Conservation (phyloP, 2,329 filamentous ascomycete species). For the Diplodia seriata region DNA sequence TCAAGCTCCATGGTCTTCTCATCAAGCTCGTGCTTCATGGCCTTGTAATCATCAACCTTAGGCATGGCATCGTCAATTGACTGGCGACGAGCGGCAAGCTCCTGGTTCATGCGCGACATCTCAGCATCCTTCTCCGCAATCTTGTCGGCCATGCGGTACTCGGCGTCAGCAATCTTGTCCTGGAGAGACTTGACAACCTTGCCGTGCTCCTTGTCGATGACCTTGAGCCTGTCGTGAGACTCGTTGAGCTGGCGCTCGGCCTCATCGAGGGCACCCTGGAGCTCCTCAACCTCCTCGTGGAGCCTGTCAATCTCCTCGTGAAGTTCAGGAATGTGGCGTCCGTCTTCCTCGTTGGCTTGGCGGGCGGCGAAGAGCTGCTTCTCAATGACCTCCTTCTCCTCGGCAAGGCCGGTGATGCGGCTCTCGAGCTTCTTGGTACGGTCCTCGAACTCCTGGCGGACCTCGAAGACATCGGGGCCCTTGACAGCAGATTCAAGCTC, state of each 20-base stretch:
- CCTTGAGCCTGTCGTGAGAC: conserved; percentile 24
- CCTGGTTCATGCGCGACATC: conserved; percentile 32
- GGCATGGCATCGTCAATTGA: conserved; percentile 31
- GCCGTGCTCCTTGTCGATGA: conserved; percentile 21
- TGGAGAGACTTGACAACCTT: conserved; percentile 31
- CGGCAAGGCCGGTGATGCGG: conserved; percentile 27
- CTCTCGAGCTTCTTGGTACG: conserved; percentile 22
- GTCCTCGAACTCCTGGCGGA: conserved; percentile 32
- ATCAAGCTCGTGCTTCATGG: conserved; percentile 27
- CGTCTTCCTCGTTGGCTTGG: conserved; percentile 30
- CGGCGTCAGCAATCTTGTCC: conserved; percentile 30
- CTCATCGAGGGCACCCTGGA: conserved; percentile 24
- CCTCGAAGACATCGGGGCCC: conserved; percentile 27
- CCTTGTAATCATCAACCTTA: conserved; percentile 29
- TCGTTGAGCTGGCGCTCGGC: conserved; percentile 26
- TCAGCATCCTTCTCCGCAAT: conserved; percentile 30
- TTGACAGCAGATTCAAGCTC: conserved; percentile 28
- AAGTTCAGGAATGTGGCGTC: conserved; percentile 21
- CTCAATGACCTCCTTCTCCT: conserved; percentile 31
- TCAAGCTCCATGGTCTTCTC: conserved; percentile 30
- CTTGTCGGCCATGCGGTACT: conserved; percentile 30
- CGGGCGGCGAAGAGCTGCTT: conserved; percentile 30
- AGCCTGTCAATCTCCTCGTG: conserved; percentile 29
- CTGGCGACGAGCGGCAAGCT: conserved; percentile 30
- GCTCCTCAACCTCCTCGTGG: conserved; percentile 31